Evolutionary conservation across 1,139 yeast species (phyloP), one percentile per base, ranked within the genome.

Genomic region (Blastobotrys raffinosifermentans): DNA sequence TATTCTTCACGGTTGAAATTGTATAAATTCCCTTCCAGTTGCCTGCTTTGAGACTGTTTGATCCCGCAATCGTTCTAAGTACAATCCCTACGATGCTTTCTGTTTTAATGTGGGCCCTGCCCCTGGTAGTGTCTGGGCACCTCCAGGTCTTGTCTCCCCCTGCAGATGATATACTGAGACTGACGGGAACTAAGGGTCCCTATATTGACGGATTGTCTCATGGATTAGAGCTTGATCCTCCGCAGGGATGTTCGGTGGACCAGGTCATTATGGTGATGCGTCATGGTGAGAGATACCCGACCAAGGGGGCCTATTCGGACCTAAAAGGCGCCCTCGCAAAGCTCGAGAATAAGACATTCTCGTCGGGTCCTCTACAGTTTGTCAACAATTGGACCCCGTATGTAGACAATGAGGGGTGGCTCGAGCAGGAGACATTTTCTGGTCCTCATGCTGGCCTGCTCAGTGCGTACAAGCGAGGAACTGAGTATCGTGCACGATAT

Each of bases 201-300:
- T 39, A 32, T 15, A 34, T 29, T 9, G 25, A 22, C 16, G 31
- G 33, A 8, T 13, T 11, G 4, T 11, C 29, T 15, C 10, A 22
- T 15, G 77, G 76, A 4, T 59, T 72, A 31, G 53, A 57, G 32
- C 53, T 62, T 6, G 63, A 60, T 18, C 48, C 61, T 1, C 86
- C 87, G 7, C 64, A 55, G 3, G 66, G 67, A 34, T 74, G 84
- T 53, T 55, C 63, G 7, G 66, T 80, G 34, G 78, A 77, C 44
- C 86, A 78, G 55, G 83, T 79, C n/a, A 78, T 76, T 46, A 59
- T 76, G 43, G 60, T 76, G 35, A 67, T 72, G 41, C 72, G 91
- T 54, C 91, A 82, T 50, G 91, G 89, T n/a, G 87, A 80, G 53
- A 64, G 91, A 50, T 81, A 67, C 54, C 86, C 85, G 13, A n/a